Conservation (phyloP, 148 eudicot species). For the Nyssa sinensis region DNA sequence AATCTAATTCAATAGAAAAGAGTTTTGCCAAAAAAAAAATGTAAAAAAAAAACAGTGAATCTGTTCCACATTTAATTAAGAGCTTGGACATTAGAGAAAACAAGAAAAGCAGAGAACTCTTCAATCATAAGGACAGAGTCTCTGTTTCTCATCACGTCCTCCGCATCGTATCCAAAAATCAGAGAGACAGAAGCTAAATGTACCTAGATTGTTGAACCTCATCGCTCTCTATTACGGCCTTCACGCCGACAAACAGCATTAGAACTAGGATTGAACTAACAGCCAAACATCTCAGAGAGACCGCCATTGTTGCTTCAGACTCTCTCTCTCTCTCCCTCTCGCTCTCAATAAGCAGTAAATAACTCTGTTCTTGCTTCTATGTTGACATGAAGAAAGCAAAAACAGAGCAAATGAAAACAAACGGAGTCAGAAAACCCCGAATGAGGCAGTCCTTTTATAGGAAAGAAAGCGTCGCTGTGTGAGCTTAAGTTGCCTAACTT, state of each 20-base stretch:
- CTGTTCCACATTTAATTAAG: too few relatives aligned
- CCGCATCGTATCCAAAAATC: background rate
- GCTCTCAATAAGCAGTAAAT: constrained; percentile 2
- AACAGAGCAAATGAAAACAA: constrained; percentile 14
- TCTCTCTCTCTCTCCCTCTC: constrained; percentile 19
- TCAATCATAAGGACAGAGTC: background rate
- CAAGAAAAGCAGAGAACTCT: too few relatives aligned
- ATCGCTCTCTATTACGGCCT: constrained; percentile 21
- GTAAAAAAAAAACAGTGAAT: too few relatives aligned
- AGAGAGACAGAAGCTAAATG: background rate
- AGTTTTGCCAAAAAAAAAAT: too few relatives aligned
- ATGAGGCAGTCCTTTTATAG: constrained; percentile 19
- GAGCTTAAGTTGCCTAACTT: background rate
- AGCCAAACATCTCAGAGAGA: constrained; percentile 15
- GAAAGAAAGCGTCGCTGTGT: too few relatives aligned
- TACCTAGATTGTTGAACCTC: constrained; percentile 36
- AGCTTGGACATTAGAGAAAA: too few relatives aligned
- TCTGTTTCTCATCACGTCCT: background rate
- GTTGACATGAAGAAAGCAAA: background rate
- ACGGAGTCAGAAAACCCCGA: constrained; percentile 23
- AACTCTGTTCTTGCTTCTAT: background rate
- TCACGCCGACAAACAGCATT: constrained; percentile 15
- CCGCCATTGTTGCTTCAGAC: constrained; percentile 36
- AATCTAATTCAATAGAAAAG: too few relatives aligned
- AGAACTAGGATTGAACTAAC: constrained; percentile 36